Evolutionary conservation across 2,329 filamentous ascomycete species (phyloP).

Genomic region (Cercospora sp.): DNA sequence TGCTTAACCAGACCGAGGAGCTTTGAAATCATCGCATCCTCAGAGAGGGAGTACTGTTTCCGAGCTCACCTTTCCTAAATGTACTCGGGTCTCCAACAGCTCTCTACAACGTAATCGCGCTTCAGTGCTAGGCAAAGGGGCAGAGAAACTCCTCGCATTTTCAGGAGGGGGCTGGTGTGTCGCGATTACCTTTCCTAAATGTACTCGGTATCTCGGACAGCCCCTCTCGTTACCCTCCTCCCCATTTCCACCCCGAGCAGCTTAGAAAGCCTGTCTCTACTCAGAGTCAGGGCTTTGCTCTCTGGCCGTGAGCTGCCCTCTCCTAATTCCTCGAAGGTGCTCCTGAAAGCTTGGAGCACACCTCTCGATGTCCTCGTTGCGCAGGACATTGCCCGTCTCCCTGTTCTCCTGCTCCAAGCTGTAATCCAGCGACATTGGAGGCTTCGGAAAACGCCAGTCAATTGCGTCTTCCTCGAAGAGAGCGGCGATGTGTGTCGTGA

Average conservation of each 20-base stretch:
- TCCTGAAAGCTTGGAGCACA: not conserved
- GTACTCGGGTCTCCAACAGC: not conserved
- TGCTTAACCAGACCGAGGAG: not conserved
- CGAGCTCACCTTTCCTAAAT: not conserved
- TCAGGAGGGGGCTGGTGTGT: not conserved
- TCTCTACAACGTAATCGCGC: not conserved
- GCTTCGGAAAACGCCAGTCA: not conserved
- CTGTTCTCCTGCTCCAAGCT: not conserved
- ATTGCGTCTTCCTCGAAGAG: not conserved
- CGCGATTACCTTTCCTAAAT: not conserved
- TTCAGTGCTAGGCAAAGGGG: not conserved
- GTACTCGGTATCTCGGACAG: not conserved
- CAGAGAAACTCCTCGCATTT: not conserved
- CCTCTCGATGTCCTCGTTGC: not conserved
- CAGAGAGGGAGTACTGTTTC: not conserved
- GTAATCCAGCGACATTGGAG: not conserved
- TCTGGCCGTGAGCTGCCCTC: not conserved
- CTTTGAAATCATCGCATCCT: not conserved
- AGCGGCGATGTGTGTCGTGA: constrained; percentile 5
- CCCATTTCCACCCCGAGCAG: not conserved
- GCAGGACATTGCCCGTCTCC: not conserved
- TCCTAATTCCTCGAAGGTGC: not conserved
- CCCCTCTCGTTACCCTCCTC: not conserved
- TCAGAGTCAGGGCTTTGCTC: not conserved
- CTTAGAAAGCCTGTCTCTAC: not conserved